These are phyloP conservation scores for Phytophthora palmivora DNA, from an alignment of 352 stramenopile species.

Conservation along the genomic window DNA sequence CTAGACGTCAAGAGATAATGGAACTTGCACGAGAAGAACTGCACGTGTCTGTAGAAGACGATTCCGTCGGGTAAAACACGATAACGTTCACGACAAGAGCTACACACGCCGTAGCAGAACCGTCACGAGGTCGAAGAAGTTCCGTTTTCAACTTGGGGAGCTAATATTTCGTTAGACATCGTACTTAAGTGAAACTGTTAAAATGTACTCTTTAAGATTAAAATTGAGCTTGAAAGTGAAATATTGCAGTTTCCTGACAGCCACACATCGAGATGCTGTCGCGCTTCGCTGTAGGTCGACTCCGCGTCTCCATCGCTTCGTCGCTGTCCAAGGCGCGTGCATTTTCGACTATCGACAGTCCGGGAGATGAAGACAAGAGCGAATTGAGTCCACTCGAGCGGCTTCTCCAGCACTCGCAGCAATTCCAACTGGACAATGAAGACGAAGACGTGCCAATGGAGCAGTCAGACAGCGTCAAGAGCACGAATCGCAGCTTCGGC, in stretches of 20 bases:
- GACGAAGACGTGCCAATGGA: conserved; percentile 14
- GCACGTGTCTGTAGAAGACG: conserved; percentile 19
- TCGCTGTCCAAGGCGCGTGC: neutral
- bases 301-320: neutral
- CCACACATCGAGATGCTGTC: conserved; percentile 40
- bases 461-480: conserved; percentile 7
- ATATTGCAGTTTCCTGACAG: neutral
- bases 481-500: neutral
- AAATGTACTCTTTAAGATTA: no score
- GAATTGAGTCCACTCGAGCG: conserved; percentile 70
- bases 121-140: conserved; percentile 19
- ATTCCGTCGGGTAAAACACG: neutral
- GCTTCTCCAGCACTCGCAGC: conserved; percentile 68
- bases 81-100: conserved; percentile 5
- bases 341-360: conserved; percentile 16
- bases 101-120: conserved; percentile 19
- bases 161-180: conserved; percentile 18
- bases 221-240: no score
- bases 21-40: conserved; percentile 2
- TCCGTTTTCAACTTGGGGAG: conserved; percentile 9
- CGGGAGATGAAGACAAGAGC: conserved; percentile 29
- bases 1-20: conserved; percentile 3
- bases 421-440: conserved; percentile 55
- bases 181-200: conserved; percentile 36
- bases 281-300: conserved; percentile 1